Conservation (phyloP, 805 yeast species). For the Cyberlindnera lachancei region DNA sequence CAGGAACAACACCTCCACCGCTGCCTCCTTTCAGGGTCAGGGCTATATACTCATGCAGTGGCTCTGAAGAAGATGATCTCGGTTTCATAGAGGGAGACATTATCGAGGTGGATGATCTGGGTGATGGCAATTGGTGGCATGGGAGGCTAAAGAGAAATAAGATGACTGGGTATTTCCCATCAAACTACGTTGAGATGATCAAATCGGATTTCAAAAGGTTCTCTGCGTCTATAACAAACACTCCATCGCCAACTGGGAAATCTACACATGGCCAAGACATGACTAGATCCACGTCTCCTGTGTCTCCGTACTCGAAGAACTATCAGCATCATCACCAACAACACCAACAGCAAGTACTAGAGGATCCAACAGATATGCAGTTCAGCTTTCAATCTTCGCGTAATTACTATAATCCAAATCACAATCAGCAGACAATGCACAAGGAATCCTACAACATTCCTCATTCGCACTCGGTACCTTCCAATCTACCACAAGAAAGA, state of each 20-base stretch:
- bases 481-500: conserved; percentile 8
- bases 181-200: conserved; percentile 67
- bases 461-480: conserved; percentile 20
- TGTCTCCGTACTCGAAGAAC: conserved; percentile 9
- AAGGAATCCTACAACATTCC: conserved; percentile 4
- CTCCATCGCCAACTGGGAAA: not conserved
- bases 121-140: conserved; percentile 91
- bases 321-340: conserved; percentile 1
- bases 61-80: conserved; percentile 79
- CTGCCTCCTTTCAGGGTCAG: conserved; percentile 64
- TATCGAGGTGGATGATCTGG: conserved; percentile 70
- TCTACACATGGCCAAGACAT: not conserved
- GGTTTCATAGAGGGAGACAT: conserved; percentile 93
- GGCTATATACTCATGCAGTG: conserved; percentile 91
- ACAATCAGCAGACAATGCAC: not conserved
- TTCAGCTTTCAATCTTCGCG: conserved; percentile 23
- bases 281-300: conserved; percentile 5
- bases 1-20: too few species aligned
- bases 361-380: conserved; percentile 10
- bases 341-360: not conserved
- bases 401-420: conserved; percentile 10
- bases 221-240: conserved; percentile 2
- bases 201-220: conserved; percentile 24
- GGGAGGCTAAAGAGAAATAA: conserved; percentile 77
- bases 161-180: conserved; percentile 80